Base-by-base conservation (phyloP, 164 flowering plant genomes). In the Piper betle region DNA sequence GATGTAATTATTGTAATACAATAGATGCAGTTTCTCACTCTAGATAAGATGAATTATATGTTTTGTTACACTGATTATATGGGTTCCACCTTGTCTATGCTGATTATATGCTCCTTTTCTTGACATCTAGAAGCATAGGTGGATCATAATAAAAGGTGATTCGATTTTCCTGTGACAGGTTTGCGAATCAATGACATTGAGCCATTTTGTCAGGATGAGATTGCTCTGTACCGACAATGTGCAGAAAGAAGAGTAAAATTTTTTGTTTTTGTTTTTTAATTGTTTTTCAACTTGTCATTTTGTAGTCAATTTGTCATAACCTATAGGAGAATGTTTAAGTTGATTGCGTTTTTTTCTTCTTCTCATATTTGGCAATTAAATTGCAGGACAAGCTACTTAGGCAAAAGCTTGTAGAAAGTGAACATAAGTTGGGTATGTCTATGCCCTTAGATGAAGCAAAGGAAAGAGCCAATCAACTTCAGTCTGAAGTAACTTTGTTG, bases 121-220 rank as follows among this genome's bases (percentile, higher is more conserved):
- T 18, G 19, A 4, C 40, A 18, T 39, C 17, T 53, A 4, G 25
- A 11, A 6, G 13, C 40, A 13, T 17, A 41, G 11, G 25, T 43
- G 53, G 38, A 25, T 43, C 12, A 3, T 7, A 18, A 16, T 6
- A 39, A 11, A 15, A 15, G 43, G 33, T 19, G 3, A 2, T 41
- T 18, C 63, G 58, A 64, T 61, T 57, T 46, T 33, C 60, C 4
- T 68, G 15, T 43, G 72, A 17, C 58, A 93, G 98, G 98, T 62
- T 68, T 93, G 81, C 97, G 90, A 72, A 72, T 93, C 71, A 84
- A 90, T 72, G 92, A 90, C 53, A 82, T 84, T 53, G 98, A 93
- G 73, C 98, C 96, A 40, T 93, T 93, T 66, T 90, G 97, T 71
- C 98, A 93, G 74, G 97, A 87, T 62, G 98, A 90, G 82, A 80